These are phyloP conservation scores for Ophiostoma piceae DNA, from an alignment of 2,329 filamentous ascomycete genomes.

Conservation along the genomic window DNA sequence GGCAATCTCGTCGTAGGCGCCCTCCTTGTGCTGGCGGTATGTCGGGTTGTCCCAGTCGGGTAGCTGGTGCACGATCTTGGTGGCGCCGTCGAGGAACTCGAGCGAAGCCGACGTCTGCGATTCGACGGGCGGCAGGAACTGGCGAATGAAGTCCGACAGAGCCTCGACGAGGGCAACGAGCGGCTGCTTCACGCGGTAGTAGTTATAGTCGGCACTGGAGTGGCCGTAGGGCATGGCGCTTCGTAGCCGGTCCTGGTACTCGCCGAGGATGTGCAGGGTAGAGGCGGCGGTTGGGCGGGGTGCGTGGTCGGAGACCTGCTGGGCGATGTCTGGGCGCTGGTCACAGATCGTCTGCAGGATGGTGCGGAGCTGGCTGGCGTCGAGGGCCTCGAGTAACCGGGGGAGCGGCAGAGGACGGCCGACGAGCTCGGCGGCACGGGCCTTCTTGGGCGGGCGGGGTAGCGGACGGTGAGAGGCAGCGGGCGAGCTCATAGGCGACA, in stretches of 20 bases:
- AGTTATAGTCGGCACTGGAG: slow-evolving; percentile 83
- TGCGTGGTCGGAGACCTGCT: slow-evolving; percentile 76
- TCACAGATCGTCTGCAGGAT: slow-evolving; percentile 90
- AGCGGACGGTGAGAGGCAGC: slow-evolving; percentile 65
- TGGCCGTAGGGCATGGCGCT: slow-evolving; percentile 81
- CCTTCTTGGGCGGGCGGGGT: slow-evolving; percentile 59
- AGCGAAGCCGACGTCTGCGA: slow-evolving; percentile 76
- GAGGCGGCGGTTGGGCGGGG: slow-evolving; percentile 81
- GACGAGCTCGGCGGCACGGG: slow-evolving; percentile 58
- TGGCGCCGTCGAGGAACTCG: slow-evolving; percentile 82
- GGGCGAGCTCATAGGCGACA: slow-evolving; percentile 79
- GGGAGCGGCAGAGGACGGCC: slow-evolving; percentile 53
- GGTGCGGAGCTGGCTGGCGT: slow-evolving; percentile 73
- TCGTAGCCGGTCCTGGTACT: slow-evolving; percentile 74
- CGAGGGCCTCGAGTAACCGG: slow-evolving; percentile 89
- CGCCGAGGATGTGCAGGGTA: slow-evolving; percentile 71
- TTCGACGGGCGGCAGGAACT: slow-evolving; percentile 91
- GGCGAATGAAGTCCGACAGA: slow-evolving; percentile 87
- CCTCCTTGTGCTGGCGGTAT: slow-evolving; percentile 88
- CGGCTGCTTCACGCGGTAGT: slow-evolving; percentile 82
- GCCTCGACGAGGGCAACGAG: slow-evolving; percentile 79
- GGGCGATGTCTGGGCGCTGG: slow-evolving; percentile 75
- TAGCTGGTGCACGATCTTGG: slow-evolving; percentile 80
- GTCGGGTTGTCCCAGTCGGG: slow-evolving; percentile 87
- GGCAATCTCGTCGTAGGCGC: slow-evolving; percentile 92